Evolutionary conservation across 1,139 yeast genomes (phyloP).

Genomic region (Eremothecium cymbalariae): DNA sequence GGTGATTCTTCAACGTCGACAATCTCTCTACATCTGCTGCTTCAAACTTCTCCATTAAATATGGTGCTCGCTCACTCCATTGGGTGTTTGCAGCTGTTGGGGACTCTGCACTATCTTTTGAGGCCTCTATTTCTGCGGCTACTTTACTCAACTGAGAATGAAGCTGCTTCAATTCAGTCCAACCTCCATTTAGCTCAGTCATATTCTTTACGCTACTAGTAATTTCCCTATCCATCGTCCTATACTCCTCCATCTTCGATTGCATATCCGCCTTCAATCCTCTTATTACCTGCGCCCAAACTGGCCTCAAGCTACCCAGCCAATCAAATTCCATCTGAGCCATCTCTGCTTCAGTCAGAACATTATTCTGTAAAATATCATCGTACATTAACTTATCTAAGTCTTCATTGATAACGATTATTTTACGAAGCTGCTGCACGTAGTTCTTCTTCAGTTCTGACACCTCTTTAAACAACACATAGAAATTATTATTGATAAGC

Average conservation of each 20-base stretch:
- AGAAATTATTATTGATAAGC: conserved; percentile 41
- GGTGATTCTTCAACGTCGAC: conserved; percentile 55
- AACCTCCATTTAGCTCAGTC: conserved; percentile 46
- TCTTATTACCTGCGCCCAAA: conserved; percentile 52
- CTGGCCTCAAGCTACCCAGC: conserved; percentile 46
- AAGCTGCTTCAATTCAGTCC: conserved; percentile 37
- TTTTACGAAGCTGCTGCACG: conserved; percentile 42
- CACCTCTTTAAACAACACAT: conserved; percentile 49
- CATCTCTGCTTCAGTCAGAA: conserved; percentile 31
- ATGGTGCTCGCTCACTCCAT: conserved; percentile 79
- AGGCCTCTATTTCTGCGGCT: conserved; percentile 33
- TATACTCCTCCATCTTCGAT: conserved; percentile 44
- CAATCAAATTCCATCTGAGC: conserved; percentile 39
- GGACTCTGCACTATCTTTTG: conserved; percentile 21
- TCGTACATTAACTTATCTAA: conserved; percentile 32
- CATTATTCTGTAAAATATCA: conserved; percentile 32
- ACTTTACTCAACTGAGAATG: conserved; percentile 36
- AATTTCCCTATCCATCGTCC: conserved; percentile 48
- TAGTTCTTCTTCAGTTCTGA: conserved; percentile 43
- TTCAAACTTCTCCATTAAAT: conserved; percentile 68
- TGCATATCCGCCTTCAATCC: conserved; percentile 47
- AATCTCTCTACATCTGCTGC: conserved; percentile 62
- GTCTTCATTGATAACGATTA: conserved; percentile 40
- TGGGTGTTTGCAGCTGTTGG: conserved; percentile 20
- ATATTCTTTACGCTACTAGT: conserved; percentile 47